A percentile compares a stretch with the other conserved stretches of the same genome.
These are phyloP conservation scores for Phalaenopsis equestris DNA, from an alignment of 106 monocot species.

Conservation along the genomic window DNA sequence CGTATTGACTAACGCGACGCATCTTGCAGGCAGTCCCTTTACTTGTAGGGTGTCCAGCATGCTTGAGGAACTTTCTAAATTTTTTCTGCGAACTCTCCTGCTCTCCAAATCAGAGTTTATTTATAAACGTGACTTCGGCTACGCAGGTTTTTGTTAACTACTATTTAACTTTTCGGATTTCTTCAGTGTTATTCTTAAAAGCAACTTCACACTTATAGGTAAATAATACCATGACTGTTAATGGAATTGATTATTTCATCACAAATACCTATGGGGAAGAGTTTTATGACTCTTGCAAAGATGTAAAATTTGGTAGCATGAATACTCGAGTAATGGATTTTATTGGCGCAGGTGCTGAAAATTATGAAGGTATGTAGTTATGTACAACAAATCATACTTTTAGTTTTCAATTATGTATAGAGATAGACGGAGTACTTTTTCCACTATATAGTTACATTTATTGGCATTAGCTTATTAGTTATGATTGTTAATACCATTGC, in stretches of 20 bases:
- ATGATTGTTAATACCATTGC: background rate
- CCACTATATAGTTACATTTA: background rate
- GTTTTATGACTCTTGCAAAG: slow-evolving; percentile 89
- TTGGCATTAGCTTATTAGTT: background rate
- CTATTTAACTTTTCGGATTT: background rate
- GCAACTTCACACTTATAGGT: slow-evolving; percentile 29
- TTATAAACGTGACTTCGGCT: slow-evolving; percentile 89
- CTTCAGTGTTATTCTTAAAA: background rate
- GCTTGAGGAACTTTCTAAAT: slow-evolving; percentile 98
- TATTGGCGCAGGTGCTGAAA: slow-evolving; percentile 79
- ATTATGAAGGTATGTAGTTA: slow-evolving; percentile 53
- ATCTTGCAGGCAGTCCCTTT: slow-evolving; percentile 84
- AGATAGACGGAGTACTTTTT: background rate
- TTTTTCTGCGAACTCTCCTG: slow-evolving; percentile 87
- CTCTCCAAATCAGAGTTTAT: slow-evolving; percentile 94
- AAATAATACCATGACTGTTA: slow-evolving; percentile 63
- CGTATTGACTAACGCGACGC: slow-evolving; percentile 9
- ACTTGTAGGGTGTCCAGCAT: slow-evolving; percentile 97
- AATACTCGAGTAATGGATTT: slow-evolving; percentile 96
- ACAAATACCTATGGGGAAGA: slow-evolving; percentile 51
- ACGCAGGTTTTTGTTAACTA: slow-evolving; percentile 33
- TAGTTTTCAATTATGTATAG: background rate
- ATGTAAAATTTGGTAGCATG: slow-evolving; percentile 97
- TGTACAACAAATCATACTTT: background rate
- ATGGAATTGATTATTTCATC: slow-evolving; percentile 75